A percentile compares a stretch with the other conserved stretches of the same genome.
Evolutionary conservation across 441 rosid species (phyloP).

Genomic region (Corymbia citriodora): DNA sequence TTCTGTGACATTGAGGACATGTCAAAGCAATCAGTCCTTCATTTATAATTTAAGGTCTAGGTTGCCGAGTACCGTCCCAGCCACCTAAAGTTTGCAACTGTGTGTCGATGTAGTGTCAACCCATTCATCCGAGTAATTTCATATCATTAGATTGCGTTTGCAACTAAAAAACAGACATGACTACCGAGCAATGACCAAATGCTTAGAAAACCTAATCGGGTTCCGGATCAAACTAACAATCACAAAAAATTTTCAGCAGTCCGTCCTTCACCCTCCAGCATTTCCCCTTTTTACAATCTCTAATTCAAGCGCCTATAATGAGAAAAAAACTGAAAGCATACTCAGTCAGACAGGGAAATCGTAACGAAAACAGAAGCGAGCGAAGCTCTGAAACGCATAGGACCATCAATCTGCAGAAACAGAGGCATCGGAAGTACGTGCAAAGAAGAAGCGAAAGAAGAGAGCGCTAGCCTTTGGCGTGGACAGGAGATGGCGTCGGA

Average conservation of each 20-base stretch:
- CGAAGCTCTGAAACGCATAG: not conserved
- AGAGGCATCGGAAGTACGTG: not conserved
- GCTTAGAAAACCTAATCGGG: not conserved
- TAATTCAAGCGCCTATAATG: not conserved
- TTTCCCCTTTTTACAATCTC: not conserved
- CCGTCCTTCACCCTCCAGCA: not conserved
- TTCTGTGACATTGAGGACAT: not conserved
- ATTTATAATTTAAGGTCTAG: not conserved
- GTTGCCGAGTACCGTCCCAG: not conserved
- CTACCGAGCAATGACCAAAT: not conserved
- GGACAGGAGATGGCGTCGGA: constrained; percentile 34
- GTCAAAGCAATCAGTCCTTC: not conserved
- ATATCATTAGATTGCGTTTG: not conserved
- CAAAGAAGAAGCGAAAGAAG: not conserved
- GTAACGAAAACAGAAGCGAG: not conserved
- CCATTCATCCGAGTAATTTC: not conserved
- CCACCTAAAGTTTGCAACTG: not conserved
- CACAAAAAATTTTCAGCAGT: not conserved
- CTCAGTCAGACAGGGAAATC: not conserved
- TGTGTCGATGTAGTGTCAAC: not conserved
- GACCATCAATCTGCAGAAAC: not conserved
- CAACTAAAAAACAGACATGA: not conserved
- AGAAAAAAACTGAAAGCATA: not conserved
- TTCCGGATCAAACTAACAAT: not conserved
- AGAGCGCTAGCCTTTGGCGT: constrained; percentile 32